phyloP scores from a whole-genome alignment of 2,329 filamentous ascomycete genomes.

The Aspergillus ochraceoroseus region DNA sequence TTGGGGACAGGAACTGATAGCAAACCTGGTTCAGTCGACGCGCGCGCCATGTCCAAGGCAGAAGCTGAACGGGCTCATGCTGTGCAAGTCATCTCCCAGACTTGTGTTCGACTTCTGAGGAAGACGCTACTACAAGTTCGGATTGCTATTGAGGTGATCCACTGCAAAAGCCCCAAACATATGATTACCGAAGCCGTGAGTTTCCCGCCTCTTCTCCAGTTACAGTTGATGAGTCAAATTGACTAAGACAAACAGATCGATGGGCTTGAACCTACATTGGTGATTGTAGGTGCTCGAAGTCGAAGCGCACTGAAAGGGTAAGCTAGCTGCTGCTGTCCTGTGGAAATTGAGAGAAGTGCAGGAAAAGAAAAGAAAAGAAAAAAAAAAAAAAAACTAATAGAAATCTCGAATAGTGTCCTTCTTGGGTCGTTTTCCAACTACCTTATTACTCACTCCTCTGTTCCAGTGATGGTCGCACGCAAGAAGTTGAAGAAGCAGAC shows the following conservation, averaged over 20 bases:
- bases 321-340: too few relatives aligned
- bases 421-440: conserved; percentile 97
- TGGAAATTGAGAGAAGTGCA: not conserved
- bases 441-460: conserved; percentile 90
- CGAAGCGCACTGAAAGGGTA: conserved; percentile 90
- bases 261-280: conserved; percentile 80
- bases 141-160: conserved; percentile 91
- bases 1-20: conserved; percentile 39
- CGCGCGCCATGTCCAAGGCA: conserved; percentile 53
- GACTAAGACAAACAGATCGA: too few relatives aligned
- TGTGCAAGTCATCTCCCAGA: conserved; percentile 76
- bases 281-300: conserved; percentile 86
- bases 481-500: conserved; percentile 84
- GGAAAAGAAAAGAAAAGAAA: not conserved
- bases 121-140: conserved; percentile 91
- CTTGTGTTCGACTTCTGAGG: conserved; percentile 76
- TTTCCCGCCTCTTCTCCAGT: conserved; percentile 13
- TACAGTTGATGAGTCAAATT: too few relatives aligned
- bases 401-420: conserved; percentile 61
- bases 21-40: conserved; percentile 45
- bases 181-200: conserved; percentile 84
- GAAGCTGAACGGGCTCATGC: conserved; percentile 78
- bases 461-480: conserved; percentile 95
- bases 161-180: conserved; percentile 96
- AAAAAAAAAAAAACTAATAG: not conserved